A percentile compares a stretch with the other conserved stretches of the same genome.
Evolutionary conservation across 2,329 filamentous ascomycete genomes (phyloP).

Genomic region (Erysiphe pulchra): DNA sequence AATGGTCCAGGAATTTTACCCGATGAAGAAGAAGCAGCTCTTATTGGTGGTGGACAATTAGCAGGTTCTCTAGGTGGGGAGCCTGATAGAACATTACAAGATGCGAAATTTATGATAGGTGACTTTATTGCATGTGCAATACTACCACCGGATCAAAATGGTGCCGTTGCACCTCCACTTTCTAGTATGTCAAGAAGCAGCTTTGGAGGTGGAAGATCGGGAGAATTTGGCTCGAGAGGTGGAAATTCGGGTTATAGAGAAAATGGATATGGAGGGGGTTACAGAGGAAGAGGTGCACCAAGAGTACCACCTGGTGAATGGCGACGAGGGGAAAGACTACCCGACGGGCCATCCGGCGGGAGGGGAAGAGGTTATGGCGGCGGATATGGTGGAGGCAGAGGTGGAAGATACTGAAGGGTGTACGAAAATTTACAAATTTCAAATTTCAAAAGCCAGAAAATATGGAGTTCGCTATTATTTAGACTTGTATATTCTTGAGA

Average conservation of each 20-base stretch:
- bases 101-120: slow-evolving; percentile 63
- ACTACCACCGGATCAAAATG: slow-evolving; percentile 47
- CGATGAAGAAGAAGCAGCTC: slow-evolving; percentile 15
- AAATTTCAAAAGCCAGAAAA: background rate
- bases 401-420: slow-evolving; percentile 15
- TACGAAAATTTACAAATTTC: slow-evolving; percentile 8
- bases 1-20: slow-evolving; percentile 19
- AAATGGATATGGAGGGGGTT: slow-evolving; percentile 13
- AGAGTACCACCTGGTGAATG: slow-evolving; percentile 29
- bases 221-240: slow-evolving; percentile 15
- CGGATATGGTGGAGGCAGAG: slow-evolving; percentile 21
- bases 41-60: slow-evolving; percentile 10
- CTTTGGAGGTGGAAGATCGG: slow-evolving; percentile 10
- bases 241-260: slow-evolving; percentile 15
- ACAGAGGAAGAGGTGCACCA: slow-evolving; percentile 15
- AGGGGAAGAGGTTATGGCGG: slow-evolving; percentile 18
- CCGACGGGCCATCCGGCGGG: slow-evolving; percentile 20
- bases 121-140: slow-evolving; percentile 73
- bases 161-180: slow-evolving; percentile 41
- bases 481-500: too few species aligned
- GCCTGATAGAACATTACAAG: slow-evolving; percentile 45
- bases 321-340: slow-evolving; percentile 37
- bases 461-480: too few species aligned
- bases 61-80: slow-evolving; percentile 25
- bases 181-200: slow-evolving; percentile 19